These are phyloP conservation scores for Thalassiosira ordinaria DNA, from an alignment of 352 stramenopile species.

Conservation along the genomic window DNA sequence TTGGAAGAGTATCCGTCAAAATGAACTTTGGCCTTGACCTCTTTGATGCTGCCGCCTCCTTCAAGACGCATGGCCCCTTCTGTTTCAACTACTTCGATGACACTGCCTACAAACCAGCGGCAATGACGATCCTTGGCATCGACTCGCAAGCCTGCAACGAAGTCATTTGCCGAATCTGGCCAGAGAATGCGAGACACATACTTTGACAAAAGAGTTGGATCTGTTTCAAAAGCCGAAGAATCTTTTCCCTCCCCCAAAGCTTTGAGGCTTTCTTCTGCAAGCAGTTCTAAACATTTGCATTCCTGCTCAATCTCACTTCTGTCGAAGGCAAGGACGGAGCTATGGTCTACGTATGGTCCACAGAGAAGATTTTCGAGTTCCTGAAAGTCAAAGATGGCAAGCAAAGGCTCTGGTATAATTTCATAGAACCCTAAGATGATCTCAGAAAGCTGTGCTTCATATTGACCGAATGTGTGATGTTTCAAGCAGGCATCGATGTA, in stretches of 20 bases:
- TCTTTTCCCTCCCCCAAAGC: conserved; percentile 82
- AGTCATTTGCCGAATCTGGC: conserved; percentile 69
- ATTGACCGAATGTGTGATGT: no score
- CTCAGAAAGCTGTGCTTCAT: no score
- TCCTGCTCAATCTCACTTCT: no score
- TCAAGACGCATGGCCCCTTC: conserved; percentile 20
- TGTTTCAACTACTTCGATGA: conserved; percentile 78
- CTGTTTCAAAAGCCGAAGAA: conserved; percentile 79
- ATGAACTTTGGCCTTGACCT: conserved; percentile 77
- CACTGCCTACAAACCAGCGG: conserved; percentile 83
- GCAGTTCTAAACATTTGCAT: no score
- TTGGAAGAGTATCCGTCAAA: conserved; percentile 86
- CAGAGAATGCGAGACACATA: conserved; percentile 79
- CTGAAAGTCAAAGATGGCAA: no score
- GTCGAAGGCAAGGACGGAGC: no score
- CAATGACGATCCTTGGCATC: conserved; percentile 84
- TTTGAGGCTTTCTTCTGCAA: conserved; percentile 58
- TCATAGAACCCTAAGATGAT: no score
- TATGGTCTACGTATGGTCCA: no score
- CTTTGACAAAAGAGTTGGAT: conserved; percentile 74
- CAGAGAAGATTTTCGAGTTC: no score
- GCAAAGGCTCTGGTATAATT: no score
- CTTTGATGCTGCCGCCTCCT: conserved; percentile 19
- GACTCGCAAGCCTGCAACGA: conserved; percentile 80
- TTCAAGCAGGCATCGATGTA: no score